Base-by-base conservation (phyloP, 345 rosid genomes). In the Ceriops zippeliana region DNA sequence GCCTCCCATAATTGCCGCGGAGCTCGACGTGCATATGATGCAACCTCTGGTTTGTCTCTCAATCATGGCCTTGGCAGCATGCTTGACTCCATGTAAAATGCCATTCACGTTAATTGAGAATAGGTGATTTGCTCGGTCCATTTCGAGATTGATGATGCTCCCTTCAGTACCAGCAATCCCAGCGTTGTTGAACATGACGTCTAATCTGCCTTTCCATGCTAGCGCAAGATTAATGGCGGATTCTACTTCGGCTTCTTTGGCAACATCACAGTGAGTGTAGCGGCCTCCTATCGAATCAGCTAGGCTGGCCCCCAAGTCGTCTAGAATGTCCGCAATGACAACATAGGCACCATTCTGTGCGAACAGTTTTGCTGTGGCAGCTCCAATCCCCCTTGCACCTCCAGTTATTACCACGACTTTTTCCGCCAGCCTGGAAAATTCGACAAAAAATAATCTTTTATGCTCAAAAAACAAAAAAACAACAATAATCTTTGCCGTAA, bases 341-440 rank as follows among this genome's bases (percentile, higher is more conserved):
- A 92, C 86, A 62, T 76, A 65, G 0, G 98, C 98, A 0, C 98
- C 98, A 19, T 85, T 76, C 66, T 89, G 72, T 6, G 91, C 74
- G 54, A 90, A 87, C n/a, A 86, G 22, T 60, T 68, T 86, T 19
- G 96, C 96, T 7, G 90, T 81, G 27, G 96, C 91, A 6, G 91
- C 98, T 58, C 96, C 96, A 3, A 89, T 92, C 21, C 96, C 98
- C 76, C 91, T 87, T 42, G 96, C 96, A 27, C 91, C 98, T 6
- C 93, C 98, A 2, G 96, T 90, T 73, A 92, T 78, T 0, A 90
- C 81, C 7, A 85, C 96, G 21, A 89, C 98, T 77, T 85, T 87
- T 20, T 86, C 84, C 26, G 6, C 61, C 73, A 92, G 70, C 84
- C 81, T 86, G 15, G 6, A n/a, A 31, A 42, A 1, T 1, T 27